Base-by-base conservation (phyloP, 148 eudicot genomes). In the Camellia granthamiana region DNA sequence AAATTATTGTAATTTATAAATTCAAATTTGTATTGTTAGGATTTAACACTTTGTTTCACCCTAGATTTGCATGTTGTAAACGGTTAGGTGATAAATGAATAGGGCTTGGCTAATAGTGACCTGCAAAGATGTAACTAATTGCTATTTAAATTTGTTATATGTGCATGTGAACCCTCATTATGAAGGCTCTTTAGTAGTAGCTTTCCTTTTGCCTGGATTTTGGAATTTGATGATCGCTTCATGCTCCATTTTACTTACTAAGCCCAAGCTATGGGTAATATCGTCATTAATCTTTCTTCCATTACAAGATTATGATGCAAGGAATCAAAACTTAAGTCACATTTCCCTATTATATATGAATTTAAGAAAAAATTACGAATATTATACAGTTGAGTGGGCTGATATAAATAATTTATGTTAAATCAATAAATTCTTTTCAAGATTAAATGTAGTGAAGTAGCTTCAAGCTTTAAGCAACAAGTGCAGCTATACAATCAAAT, bases 191-290 rank as follows among this genome's bases (percentile, higher is more conserved):
- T 47, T 47, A 6, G 12, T 41, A 38, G 72, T 69, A 42, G 19
- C 52, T 69, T 69, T 69, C 52, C 52, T 68, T 68, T 67, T 68
- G n/a, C 72, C 42, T 43, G 72, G 43, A 68, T 42, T 68, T 14
- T 15, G 49, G 49, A 68, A 15, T 68, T 42, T 42, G 52, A 68
- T 68, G 49, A 11, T 15, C 43, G 72, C 11, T 38, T 69, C 72
- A 15, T 43, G 49, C 74, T 70, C 55, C 8, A 70, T 70, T 70
- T 46, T n/a, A 46, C 74, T 69, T n/a, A 6, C 4, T 44, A 42
- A 6, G 72, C 46, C 72, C 46, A 46, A 60, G 55, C 47, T 46
- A 18, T 46, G 54, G 23, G 74, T 54, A 69, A 51, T 46, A 46
- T 69, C 74, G 30, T 69, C 74, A 21, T 49, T 49, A 13, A 15